These are phyloP conservation scores for Fusarium transvaalense DNA, from an alignment of 2,329 filamentous ascomycete species.

Conservation along the genomic window DNA sequence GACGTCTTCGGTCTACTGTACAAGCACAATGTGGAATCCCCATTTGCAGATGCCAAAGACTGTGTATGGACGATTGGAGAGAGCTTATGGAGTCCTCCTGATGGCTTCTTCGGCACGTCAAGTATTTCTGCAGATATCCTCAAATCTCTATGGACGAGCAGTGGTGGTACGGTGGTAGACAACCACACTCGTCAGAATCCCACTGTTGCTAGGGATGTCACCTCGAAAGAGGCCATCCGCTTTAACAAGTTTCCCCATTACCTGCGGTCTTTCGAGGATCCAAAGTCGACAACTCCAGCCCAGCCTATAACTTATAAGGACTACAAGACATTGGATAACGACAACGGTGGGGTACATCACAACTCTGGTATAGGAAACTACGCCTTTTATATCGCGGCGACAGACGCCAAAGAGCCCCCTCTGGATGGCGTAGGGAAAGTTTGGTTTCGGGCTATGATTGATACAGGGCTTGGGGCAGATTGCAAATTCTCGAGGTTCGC, in stretches of 20 bases:
- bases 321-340: neutral
- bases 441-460: neutral
- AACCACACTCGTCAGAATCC: too few relatives aligned
- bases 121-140: too few relatives aligned
- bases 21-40: neutral
- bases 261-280: neutral
- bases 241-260: neutral
- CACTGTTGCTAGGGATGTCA: neutral
- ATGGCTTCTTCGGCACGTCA: too few relatives aligned
- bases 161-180: too few relatives aligned
- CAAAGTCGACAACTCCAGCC: neutral
- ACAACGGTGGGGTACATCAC: neutral
- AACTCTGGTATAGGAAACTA: neutral
- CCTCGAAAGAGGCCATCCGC: neutral
- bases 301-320: neutral
- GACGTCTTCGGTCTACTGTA: neutral
- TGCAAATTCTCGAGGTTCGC: neutral
- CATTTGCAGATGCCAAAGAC: fast-evolving
- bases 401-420: neutral
- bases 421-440: neutral
- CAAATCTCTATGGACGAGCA: neutral
- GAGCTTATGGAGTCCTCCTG: neutral
- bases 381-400: neutral
- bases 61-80: neutral
- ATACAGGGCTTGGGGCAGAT: neutral